Evolutionary conservation across 768 basidiomycete genomes (phyloP).

Genomic region (Sutorius australiensis): DNA sequence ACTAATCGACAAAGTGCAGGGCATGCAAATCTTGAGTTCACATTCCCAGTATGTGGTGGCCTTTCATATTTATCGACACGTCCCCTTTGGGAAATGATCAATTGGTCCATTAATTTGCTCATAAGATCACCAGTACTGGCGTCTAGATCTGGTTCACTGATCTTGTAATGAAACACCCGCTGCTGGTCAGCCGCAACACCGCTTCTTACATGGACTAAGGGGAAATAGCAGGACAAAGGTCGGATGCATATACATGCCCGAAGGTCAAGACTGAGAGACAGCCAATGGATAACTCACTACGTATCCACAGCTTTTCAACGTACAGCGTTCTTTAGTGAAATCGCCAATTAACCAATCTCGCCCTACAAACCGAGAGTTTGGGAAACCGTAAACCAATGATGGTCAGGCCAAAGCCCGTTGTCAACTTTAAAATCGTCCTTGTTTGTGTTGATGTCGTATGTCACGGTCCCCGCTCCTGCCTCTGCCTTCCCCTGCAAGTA

Average conservation of each 20-base stretch:
- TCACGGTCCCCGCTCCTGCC: conserved; percentile 4
- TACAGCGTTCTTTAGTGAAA: not conserved
- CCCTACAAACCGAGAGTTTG: conserved; percentile 17
- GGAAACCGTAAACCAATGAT: conserved; percentile 24
- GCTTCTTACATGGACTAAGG: not conserved
- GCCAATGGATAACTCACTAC: not conserved
- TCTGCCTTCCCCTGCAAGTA: conserved; percentile 15
- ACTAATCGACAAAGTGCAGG: not conserved
- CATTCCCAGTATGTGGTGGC: not conserved
- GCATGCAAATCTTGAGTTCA: not conserved
- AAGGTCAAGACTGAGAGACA: not conserved
- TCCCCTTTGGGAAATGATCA: not conserved
- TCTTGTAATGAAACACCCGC: not conserved
- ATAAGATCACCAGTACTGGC: not conserved
- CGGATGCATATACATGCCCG: not conserved
- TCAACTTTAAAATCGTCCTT: conserved; percentile 22
- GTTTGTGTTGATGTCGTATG: conserved; percentile 6
- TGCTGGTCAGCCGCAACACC: not conserved
- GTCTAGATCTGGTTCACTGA: not conserved
- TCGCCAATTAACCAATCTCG: not conserved
- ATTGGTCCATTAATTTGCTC: not conserved
- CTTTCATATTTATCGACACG: not conserved
- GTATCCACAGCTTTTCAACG: not conserved
- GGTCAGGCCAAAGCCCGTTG: conserved; percentile 23
- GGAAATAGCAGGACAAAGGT: not conserved